Base-by-base conservation (phyloP, 2,329 filamentous ascomycete genomes). In the Dactylellina sp. region DNA sequence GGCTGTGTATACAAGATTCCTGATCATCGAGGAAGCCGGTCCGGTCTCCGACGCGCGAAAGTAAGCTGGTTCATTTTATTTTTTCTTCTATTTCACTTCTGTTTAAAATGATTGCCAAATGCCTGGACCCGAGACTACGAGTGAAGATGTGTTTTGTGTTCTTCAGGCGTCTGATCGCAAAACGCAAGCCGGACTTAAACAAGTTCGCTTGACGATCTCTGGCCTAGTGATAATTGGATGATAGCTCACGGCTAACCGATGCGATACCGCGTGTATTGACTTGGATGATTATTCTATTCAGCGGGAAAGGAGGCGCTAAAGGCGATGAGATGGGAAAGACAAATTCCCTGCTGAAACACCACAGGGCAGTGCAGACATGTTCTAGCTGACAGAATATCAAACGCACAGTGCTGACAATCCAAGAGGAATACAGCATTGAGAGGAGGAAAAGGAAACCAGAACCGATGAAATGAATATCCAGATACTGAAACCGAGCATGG, bases 381-480 rank as follows among this genome's bases (percentile, higher is more conserved):
- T 46, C 42, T 42, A 42, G n/a, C 14, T n/a, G n/a, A 42, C 25
- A 49, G 37, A 16, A 40, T 40, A 40, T 40, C 37, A 40, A 40
- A 40, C 37, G 37, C 37, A 14, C 6, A 5, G 37, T 16, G 37
- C 37, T 40, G 37, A 40, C 37, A 40, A 40, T 16, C n/a, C n/a
- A 12, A 40, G 1, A 14, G 18, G 3, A 32, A 25, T 1, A 32
- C 28, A 14, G 37, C 12, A 40, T 40, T 14, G 12, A 50, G n/a
- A 40, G 25, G 35, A 35, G 28, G 4, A 46, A 52, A 62, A 59
- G 50, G 55, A 28, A 42, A 42, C 46, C 44, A 46, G 53, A 53
- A 24, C 37, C 18, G 16, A 7, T 14, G 40, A 64, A 24, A 64
- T 55, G 53, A 42, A 28, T 32, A 32, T 32, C 63, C 53, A 39